Base-by-base conservation (phyloP, 1,284 basidiomycete genomes). In the Farysia itapuensis region DNA sequence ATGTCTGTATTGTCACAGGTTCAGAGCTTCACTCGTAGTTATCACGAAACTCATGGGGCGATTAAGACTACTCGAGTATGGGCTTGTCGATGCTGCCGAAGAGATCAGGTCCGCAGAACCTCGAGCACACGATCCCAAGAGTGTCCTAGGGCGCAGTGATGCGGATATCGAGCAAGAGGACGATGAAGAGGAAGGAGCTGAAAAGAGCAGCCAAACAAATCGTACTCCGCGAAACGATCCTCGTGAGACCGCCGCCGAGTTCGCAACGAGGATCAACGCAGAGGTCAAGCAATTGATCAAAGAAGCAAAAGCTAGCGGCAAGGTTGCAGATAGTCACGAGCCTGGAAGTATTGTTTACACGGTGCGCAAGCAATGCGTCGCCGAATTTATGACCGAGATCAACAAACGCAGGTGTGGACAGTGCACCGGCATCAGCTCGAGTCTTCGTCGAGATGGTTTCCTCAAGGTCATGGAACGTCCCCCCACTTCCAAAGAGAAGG, bases 1-100 rank as follows among this genome's bases (percentile, higher is more conserved):
- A n/a, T 99, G 95, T 80, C 80, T 95, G 74, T 97, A 89, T 79
- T 99, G 95, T 79, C 94, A 98, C 78, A 84, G 83, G 67, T 96
- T 98, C 80, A 91, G 94, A 19, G 46, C 46, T 11, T 36, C 61
- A 89, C 77, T 90, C 34, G 83, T 84, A 68, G 89, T 87, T 24
- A 47, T 67, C 30, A 56, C 64, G 36, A 69, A 69, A 80, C 94
- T 87, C 75, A 80, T 85, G 23, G 92, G 90, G 8, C 90, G 94
- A 71, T 81, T 98, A 42, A 84, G 85, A n/a, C 80, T 98, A 19
- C 81, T 97, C 56, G 91, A 97, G 69, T 86, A 86, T 49, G 95
- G 95, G 29, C 84, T 96, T 15, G 81, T 96, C 20, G 84, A 88
- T 42, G 89, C 88, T 48, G 86, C 93, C 0, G 82, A 88, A 46